phyloP scores from a whole-genome alignment of 139 green algal genomes.

The Haematococcus lacustris region DNA sequence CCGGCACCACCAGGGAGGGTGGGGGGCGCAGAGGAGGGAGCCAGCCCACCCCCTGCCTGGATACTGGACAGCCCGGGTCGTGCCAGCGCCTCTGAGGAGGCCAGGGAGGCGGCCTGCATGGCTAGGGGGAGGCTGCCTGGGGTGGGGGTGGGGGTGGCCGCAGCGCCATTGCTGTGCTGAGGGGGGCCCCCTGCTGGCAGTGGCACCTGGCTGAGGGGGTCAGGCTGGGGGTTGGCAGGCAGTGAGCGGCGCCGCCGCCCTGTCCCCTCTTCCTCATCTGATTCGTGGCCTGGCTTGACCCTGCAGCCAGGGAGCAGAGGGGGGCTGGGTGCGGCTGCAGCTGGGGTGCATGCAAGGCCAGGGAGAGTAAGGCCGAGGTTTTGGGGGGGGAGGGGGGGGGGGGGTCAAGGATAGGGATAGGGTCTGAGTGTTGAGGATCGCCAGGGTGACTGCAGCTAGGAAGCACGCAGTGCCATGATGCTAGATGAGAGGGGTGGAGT shows the following conservation, averaged over 20 bases:
- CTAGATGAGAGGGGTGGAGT: too few relatives aligned
- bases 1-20: too few relatives aligned
- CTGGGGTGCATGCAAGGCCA: too few relatives aligned
- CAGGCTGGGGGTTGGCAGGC: neutral
- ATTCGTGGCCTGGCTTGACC: slow-evolving; percentile 16
- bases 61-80: too few relatives aligned
- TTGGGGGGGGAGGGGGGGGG: too few relatives aligned
- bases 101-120: slow-evolving; percentile 18
- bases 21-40: too few relatives aligned
- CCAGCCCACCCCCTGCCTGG: too few relatives aligned
- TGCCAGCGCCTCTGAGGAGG: slow-evolving; percentile 24
- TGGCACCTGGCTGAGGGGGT: slow-evolving; percentile 1
- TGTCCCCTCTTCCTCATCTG: slow-evolving; percentile 19
- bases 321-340: neutral
- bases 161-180: neutral
- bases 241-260: neutral
- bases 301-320: neutral
- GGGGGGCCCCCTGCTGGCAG: neutral
- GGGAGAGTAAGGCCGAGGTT: too few relatives aligned
- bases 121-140: neutral
- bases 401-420: too few relatives aligned
- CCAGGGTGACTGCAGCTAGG: too few relatives aligned
- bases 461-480: too few relatives aligned
- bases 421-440: too few relatives aligned
- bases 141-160: neutral